Base-by-base conservation (phyloP, 2,329 filamentous ascomycete genomes). In the Fusarium sp. region DNA sequence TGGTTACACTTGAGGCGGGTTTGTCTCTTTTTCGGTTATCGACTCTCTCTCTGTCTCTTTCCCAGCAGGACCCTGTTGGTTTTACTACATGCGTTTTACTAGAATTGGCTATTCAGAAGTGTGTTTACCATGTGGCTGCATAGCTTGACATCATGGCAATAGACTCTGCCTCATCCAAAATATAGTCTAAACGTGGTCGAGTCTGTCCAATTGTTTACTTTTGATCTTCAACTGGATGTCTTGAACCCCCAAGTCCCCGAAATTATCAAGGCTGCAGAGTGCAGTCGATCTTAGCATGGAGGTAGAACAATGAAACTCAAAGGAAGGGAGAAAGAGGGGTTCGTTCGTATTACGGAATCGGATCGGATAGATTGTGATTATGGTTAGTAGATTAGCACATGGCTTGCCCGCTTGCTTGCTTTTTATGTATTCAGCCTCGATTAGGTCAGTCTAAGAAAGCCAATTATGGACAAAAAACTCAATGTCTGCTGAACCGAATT, bases 1-100 rank as follows among this genome's bases (percentile, higher is more conserved):
- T 61, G 43, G 38, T 61, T 42, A 25, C 32, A 59, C 42, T 24
- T 50, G 54, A 61, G 54, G 43, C 43, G 44, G 58, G 38, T 52
- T 52, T 34, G 38, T 42, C 18, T 30, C 38, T 52, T 52, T 52
- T 42, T 52, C 50, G 50, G 32, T 34, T 52, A 52, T 52, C 50
- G 50, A 52, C 50, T 32, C 3, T 32, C 30, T 38, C 11, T 9
- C 4, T 34, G 4, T 38, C 18, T 38, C 18, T n/a, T 27, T 52
- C 34, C 18, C n/a, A 15, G 30, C 18, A 52, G 50, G 50, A 52
- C 32, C 50, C 32, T 52, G 32, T 42, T n/a, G 34, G 34, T 38
- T 38, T 40, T 24, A 15, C 18, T 25, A 16, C 49, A 25, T n/a
- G 18, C 8, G 34, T 38, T 38, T 40, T 24, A 16, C 18, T 27